Evolutionary conservation across 2,329 filamentous ascomycete genomes (phyloP).

Genomic region (Clonostachys solani): DNA sequence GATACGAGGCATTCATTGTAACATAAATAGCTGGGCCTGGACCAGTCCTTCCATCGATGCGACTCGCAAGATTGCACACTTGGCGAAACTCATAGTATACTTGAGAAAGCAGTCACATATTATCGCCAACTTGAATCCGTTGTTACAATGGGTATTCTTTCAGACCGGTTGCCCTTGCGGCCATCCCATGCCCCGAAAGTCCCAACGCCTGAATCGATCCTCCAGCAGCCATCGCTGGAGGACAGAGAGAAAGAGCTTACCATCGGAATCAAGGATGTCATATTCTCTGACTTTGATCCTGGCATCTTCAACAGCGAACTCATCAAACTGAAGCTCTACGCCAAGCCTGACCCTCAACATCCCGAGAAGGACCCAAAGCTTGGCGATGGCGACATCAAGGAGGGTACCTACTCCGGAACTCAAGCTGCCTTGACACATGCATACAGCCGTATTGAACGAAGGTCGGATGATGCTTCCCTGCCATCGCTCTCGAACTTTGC

Average conservation of each 20-base stretch:
- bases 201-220: too few relatives aligned
- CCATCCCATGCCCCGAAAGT: not conserved
- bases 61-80: too few relatives aligned
- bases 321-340: conserved; percentile 14
- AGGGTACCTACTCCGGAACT: not conserved
- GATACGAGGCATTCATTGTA: too few relatives aligned
- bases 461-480: not conserved
- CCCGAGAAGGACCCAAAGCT: not conserved
- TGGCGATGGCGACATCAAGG: not conserved
- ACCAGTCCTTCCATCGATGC: too few relatives aligned
- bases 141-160: too few relatives aligned
- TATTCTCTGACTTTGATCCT: conserved; percentile 17
- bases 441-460: not conserved
- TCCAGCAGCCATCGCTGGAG: too few relatives aligned
- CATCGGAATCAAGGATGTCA: not conserved
- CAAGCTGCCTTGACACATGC: not conserved
- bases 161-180: too few relatives aligned
- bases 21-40: too few relatives aligned
- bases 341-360: not conserved
- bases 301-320: conserved; percentile 21
- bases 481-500: not conserved
- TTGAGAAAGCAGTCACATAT: too few relatives aligned
- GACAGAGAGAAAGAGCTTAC: too few relatives aligned
- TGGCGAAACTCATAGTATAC: too few relatives aligned
- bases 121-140: too few relatives aligned